Base-by-base conservation (phyloP, 345 rosid genomes). In the Salix dunnii region DNA sequence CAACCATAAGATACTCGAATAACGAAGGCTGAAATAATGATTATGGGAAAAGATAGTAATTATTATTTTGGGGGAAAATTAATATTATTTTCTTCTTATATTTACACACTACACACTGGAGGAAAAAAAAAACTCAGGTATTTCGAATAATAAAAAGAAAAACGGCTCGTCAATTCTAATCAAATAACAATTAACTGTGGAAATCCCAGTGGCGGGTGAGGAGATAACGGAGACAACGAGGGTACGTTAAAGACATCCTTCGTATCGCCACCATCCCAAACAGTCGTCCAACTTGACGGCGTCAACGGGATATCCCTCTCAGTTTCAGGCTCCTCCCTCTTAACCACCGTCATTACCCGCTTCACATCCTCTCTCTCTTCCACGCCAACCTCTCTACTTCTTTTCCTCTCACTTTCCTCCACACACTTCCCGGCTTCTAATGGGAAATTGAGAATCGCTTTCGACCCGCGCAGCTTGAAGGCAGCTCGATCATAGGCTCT, bases 371-470 rank as follows among this genome's bases (percentile, higher is more conserved):
- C 14, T 18, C 67, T 31, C 85, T 13, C 74, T 12, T 51, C 71
- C 3, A 8, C 49, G 30, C 9, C 71, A 13, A 16, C 20, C 51
- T 68, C 51, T 71, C 89, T 82, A 8, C 76, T 80, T 78, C 91
- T 89, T 70, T 89, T 91, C 72, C 68, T 77, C 28, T 68, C 85
- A 16, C 73, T 28, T 20, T 27, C 86, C n/a, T 61, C 87, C 0
- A 75, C 73, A 51, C 74, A 76, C 67, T 64, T 84, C 18, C 85
- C 91, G 25, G 91, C 97, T 25, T 92, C 97, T 1, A 91, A 88
- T 11, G 98, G 98, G 80, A 94, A 94, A 80, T 94, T 94, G 43
- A 94, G 78, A 36, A 94, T 90, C 10, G 98, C 97, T 76, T 90
- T 94, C 1, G 97, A 86, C 6, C 97, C 94, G 2, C 98, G 89